Conservation (phyloP, 139 green algal species). For the Auxenochlorella pyrenoidosa region DNA sequence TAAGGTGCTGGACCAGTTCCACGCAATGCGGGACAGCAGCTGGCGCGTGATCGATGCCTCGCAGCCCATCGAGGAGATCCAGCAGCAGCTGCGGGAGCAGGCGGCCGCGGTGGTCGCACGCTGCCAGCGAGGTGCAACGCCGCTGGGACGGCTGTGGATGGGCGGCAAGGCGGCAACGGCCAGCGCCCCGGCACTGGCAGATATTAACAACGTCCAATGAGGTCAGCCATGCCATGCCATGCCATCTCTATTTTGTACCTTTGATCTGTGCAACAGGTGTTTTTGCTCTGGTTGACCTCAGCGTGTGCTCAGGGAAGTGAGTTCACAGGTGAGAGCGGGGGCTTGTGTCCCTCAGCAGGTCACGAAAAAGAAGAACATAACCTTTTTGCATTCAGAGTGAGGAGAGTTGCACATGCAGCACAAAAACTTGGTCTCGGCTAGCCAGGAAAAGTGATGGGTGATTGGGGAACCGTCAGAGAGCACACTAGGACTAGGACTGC, state of each 20-base stretch:
- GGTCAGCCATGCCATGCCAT: background rate
- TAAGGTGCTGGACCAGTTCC: constrained; percentile 35
- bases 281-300: background rate
- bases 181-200: background rate
- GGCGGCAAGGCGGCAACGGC: background rate
- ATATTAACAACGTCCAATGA: background rate
- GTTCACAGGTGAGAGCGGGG: background rate
- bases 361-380: background rate
- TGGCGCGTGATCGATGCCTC: constrained; percentile 42
- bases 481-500: too few relatives aligned
- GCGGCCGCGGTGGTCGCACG: constrained; percentile 27
- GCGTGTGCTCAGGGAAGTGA: background rate
- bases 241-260: background rate
- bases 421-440: too few relatives aligned
- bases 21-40: constrained; percentile 8
- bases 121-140: constrained; percentile 12
- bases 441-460: too few relatives aligned
- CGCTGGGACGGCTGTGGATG: constrained; percentile 25
- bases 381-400: too few relatives aligned
- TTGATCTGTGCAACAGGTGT: background rate
- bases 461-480: too few relatives aligned
- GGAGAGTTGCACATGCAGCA: too few relatives aligned
- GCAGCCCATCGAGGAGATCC: constrained; percentile 38
- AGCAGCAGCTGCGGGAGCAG: constrained; percentile 36
- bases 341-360: background rate